Evolutionary conservation across 768 basidiomycete species (phyloP).

Genomic region (Mycena galopus): DNA sequence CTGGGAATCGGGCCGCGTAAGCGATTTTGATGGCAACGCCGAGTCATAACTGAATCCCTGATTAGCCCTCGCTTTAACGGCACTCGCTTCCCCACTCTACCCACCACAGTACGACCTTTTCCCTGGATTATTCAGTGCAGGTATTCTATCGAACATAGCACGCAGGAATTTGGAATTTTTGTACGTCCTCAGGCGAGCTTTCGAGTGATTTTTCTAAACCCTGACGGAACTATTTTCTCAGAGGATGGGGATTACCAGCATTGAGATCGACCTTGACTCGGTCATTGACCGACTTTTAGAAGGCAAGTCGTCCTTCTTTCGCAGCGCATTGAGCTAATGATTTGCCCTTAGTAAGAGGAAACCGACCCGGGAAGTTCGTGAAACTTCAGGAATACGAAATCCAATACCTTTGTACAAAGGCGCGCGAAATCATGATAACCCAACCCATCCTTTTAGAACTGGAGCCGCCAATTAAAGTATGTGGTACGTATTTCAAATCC

Average conservation of each 20-base stretch:
- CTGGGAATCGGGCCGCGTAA: conserved; percentile 13
- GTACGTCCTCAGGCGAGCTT: neutral
- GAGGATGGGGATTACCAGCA: conserved; percentile 79
- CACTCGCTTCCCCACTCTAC: neutral
- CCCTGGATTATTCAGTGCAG: neutral
- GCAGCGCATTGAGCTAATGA: no score
- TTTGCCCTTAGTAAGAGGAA: conserved; percentile 83
- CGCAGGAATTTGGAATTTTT: neutral
- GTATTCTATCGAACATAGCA: no score
- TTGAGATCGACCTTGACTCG: conserved; percentile 98
- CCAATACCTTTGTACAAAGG: conserved; percentile 98
- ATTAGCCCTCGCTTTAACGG: neutral
- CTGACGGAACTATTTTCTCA: neutral
- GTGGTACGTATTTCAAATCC: conserved; percentile 70
- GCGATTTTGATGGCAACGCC: conserved; percentile 1
- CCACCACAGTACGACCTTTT: neutral
- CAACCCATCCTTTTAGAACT: conserved; percentile 98
- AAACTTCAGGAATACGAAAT: conserved; percentile 99
- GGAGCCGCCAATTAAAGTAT: conserved; percentile 99
- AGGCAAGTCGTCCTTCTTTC: conserved; percentile 69
- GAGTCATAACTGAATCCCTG: conserved; percentile 15
- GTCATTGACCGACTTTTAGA: conserved; percentile 98
- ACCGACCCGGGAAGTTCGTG: conserved; percentile 97
- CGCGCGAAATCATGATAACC: conserved; percentile 98
- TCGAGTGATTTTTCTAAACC: conserved; percentile 10